phyloP scores from a whole-genome alignment of 495 filamentous ascomycete genomes.

The Pseudoneurospora amorphoporcata region DNA sequence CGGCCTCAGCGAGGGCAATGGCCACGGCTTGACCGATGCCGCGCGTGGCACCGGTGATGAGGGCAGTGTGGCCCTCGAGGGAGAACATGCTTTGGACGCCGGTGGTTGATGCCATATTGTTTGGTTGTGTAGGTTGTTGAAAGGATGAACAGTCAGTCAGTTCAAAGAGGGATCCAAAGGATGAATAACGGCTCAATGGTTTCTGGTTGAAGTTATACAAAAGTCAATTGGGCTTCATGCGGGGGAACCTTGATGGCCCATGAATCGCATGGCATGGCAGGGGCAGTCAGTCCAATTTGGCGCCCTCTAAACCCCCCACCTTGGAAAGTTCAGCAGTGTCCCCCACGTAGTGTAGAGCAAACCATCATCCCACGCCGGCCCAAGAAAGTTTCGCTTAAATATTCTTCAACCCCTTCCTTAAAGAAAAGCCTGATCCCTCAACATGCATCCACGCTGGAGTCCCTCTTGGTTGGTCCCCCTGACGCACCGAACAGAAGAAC shows the following conservation, averaged over 20 bases:
- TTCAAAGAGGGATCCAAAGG: background rate
- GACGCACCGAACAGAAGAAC: background rate
- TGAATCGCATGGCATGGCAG: background rate
- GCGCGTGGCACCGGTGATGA: constrained; percentile 79
- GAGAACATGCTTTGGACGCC: constrained; percentile 33
- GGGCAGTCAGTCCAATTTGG: background rate
- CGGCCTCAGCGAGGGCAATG: constrained; percentile 70
- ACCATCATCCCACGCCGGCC: background rate
- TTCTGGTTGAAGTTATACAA: background rate
- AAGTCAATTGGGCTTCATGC: background rate
- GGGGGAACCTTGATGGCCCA: background rate
- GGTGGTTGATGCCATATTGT: constrained; percentile 4
- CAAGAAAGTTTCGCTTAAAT: background rate
- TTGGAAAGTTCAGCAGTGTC: background rate
- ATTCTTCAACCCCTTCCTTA: background rate
- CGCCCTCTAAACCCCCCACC: too few species aligned
- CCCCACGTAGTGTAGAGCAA: background rate
- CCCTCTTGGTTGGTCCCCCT: background rate
- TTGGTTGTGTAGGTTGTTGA: background rate
- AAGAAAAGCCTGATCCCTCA: background rate
- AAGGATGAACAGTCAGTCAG: background rate
- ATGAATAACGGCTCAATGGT: background rate
- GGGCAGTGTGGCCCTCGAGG: constrained; percentile 59
- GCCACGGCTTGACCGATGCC: constrained; percentile 84
- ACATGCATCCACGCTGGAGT: background rate